These are phyloP conservation scores for Fibroporia radiculosa DNA, from an alignment of 768 basidiomycete species.

Conservation along the genomic window DNA sequence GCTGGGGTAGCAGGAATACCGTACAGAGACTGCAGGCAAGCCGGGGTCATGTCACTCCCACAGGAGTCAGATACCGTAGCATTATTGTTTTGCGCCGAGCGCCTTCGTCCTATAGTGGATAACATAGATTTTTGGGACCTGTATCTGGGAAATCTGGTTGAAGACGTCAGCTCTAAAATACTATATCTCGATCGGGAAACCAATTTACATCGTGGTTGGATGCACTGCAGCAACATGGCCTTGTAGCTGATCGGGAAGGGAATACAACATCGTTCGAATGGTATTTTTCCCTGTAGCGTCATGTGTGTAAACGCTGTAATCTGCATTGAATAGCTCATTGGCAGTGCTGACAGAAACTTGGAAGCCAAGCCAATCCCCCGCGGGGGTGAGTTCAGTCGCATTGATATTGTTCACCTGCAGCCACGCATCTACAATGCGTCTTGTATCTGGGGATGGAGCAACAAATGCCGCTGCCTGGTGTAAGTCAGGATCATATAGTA, in stretches of 20 bases:
- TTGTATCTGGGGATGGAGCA: conserved; percentile 16
- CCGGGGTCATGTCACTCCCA: conserved; percentile 19
- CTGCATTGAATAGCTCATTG: conserved; percentile 22
- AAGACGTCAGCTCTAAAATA: neutral
- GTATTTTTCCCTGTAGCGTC: conserved; percentile 15
- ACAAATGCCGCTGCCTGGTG: conserved; percentile 10
- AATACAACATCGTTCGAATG: conserved; percentile 25
- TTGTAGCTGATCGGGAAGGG: conserved; percentile 20
- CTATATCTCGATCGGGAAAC: neutral
- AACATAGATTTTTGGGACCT: neutral
- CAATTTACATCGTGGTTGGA: conserved; percentile 22
- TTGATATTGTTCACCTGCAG: conserved; percentile 18
- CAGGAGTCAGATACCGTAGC: no score
- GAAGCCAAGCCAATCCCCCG: conserved; percentile 23
- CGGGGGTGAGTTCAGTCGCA: conserved; percentile 16
- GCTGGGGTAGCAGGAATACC: conserved; percentile 19
- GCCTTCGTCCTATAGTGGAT: no score
- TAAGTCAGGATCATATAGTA: neutral
- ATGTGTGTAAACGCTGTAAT: conserved; percentile 22
- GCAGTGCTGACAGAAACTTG: conserved; percentile 21
- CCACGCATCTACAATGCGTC: conserved; percentile 19
- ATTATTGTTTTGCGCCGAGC: no score
- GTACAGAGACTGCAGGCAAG: conserved; percentile 26
- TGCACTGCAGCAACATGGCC: conserved; percentile 24
- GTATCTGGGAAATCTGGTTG: conserved; percentile 9